phyloP scores from a whole-genome alignment of 2,329 filamentous ascomycete species.

The Leptosphaerulina australis region DNA sequence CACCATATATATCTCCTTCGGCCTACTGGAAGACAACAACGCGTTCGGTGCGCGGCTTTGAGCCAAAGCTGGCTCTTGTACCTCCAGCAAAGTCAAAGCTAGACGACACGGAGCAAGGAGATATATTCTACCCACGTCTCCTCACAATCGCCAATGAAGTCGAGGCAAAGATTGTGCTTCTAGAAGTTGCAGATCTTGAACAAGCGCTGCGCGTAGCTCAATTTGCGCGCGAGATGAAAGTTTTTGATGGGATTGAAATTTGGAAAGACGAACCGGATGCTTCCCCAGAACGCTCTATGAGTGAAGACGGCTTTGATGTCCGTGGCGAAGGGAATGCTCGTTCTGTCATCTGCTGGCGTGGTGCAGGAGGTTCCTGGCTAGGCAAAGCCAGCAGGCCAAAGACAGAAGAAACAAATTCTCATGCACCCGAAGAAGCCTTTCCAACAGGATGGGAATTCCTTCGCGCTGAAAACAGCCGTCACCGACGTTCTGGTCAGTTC shows the following conservation, averaged over 20 bases:
- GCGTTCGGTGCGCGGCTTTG: slow-evolving; percentile 78
- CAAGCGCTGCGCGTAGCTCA: slow-evolving; percentile 70
- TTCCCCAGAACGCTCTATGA: not conserved
- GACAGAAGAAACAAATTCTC: not conserved
- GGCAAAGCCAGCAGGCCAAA: slow-evolving; percentile 10
- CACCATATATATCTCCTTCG: slow-evolving; percentile 79
- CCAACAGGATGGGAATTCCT: no score
- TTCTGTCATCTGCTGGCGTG: slow-evolving; percentile 52
- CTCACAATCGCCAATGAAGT: slow-evolving; percentile 60
- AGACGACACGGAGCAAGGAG: slow-evolving; percentile 42
- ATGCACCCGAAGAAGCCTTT: not conserved
- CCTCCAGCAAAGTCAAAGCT: slow-evolving; percentile 17
- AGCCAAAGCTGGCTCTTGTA: slow-evolving; percentile 82
- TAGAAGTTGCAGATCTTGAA: slow-evolving; percentile 73
- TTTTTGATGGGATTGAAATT: slow-evolving; percentile 62
- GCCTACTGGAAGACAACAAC: slow-evolving; percentile 68
- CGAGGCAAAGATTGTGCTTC: slow-evolving; percentile 62
- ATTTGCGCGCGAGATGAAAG: slow-evolving; percentile 44
- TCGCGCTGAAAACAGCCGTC: no score
- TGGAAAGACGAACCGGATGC: slow-evolving; percentile 68
- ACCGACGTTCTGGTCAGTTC: no score
- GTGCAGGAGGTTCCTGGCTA: slow-evolving; percentile 38
- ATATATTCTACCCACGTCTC: slow-evolving; percentile 72
- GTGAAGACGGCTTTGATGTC: slow-evolving; percentile 32
- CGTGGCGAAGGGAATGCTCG: slow-evolving; percentile 52